Conservation (phyloP, 768 basidiomycete genomes). For the Tephrocybe rancida region DNA sequence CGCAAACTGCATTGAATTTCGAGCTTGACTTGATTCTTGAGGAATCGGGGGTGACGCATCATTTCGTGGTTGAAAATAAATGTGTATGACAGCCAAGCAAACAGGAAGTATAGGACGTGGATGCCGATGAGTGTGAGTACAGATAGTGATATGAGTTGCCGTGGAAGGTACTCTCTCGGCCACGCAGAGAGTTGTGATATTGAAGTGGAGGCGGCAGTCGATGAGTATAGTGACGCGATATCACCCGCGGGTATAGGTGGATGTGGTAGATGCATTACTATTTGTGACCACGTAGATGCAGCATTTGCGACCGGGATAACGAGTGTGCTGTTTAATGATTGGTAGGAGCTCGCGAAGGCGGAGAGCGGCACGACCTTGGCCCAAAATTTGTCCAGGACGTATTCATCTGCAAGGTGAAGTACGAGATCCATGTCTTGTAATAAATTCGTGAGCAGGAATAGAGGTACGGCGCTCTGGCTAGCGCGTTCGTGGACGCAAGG, state of each 20-base stretch:
- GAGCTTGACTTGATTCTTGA: conserved; percentile 80
- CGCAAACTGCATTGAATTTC: conserved; percentile 79
- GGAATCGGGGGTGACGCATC: conserved; percentile 93
- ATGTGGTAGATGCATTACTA: conserved; percentile 60
- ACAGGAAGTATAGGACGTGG: conserved; percentile 82
- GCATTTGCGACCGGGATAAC: conserved; percentile 31
- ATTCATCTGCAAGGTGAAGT: conserved; percentile 70
- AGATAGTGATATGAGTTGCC: conserved; percentile 75
- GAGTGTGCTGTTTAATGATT: conserved; percentile 41
- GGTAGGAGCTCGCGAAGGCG: conserved; percentile 37
- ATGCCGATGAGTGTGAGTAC: conserved; percentile 81
- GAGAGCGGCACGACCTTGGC: conserved; percentile 70
- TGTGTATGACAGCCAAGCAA: conserved; percentile 82
- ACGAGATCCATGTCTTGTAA: conserved; percentile 74
- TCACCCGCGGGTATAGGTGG: conserved; percentile 48
- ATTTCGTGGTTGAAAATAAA: conserved; percentile 93
- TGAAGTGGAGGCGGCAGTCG: conserved; percentile 26
- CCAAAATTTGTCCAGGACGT: conserved; percentile 79
- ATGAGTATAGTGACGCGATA: conserved; percentile 28
- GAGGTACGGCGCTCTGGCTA: not conserved
- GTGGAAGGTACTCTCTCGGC: conserved; percentile 81
- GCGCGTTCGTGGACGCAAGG: not conserved
- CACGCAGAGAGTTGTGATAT: conserved; percentile 64
- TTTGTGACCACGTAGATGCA: conserved; percentile 51
- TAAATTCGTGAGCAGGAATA: not conserved